Conservation (phyloP, 164 flowering plant species). For the Stephania cephalantha region DNA sequence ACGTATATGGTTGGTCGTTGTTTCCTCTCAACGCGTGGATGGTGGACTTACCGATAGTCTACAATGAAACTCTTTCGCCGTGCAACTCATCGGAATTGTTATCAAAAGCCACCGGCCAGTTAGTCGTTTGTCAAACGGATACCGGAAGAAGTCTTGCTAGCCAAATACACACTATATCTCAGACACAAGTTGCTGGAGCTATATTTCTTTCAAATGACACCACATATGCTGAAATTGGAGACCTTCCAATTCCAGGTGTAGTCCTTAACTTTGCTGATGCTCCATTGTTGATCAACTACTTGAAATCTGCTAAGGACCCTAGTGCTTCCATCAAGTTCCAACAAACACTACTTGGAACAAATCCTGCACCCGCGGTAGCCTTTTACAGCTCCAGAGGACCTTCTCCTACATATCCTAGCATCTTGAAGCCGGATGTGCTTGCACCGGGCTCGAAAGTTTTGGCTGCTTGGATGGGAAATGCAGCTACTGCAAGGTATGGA, state of each 20-base stretch:
- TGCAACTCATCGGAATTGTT: conserved; percentile 28
- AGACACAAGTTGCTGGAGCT: conserved; percentile 24
- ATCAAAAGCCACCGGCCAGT: conserved; percentile 9
- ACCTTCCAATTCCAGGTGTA: conserved; percentile 24
- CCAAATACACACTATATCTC: conserved; percentile 15
- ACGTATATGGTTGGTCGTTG: conserved; percentile 24
- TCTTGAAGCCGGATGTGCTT: conserved; percentile 54
- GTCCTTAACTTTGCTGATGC: conserved; percentile 25
- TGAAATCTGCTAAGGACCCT: conserved; percentile 2
- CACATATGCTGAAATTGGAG: background rate
- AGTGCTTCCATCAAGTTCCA: conserved; percentile 36
- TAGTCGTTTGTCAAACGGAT: conserved; percentile 21
- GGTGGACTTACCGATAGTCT: conserved; percentile 20
- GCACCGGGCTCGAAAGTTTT: conserved; percentile 54
- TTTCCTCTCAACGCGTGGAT: conserved; percentile 27
- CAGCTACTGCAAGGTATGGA: conserved; percentile 9
- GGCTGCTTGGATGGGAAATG: conserved; percentile 36
- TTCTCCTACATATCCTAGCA: conserved; percentile 24
- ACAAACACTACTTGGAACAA: conserved; percentile 33
- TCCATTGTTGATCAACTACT: conserved; percentile 22
- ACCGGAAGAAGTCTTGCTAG: background rate
- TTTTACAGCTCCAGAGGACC: conserved; percentile 56
- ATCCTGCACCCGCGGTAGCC: conserved; percentile 43
- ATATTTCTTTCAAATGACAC: conserved; percentile 29
- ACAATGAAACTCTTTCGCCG: conserved; percentile 22